phyloP scores from a whole-genome alignment of 2,329 filamentous ascomycete species.

The Metarhizium humberi region DNA sequence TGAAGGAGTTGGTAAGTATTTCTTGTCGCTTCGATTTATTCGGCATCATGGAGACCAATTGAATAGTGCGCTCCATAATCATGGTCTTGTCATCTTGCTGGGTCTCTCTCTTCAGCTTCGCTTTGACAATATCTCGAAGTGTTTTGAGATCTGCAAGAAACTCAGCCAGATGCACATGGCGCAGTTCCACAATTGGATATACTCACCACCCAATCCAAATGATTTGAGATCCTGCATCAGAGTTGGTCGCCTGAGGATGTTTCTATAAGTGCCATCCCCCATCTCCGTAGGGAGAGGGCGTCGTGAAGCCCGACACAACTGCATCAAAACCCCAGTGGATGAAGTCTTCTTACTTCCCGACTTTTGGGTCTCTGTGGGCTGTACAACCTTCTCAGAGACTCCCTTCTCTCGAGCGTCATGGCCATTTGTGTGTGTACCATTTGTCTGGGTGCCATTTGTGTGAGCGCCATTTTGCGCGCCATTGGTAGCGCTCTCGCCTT shows the following conservation, averaged over 20 bases:
- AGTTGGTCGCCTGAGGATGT: slow-evolving; percentile 36
- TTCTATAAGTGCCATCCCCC: slow-evolving; percentile 52
- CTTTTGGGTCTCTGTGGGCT: neutral
- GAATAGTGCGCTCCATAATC: slow-evolving; percentile 65
- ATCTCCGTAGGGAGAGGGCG: slow-evolving; percentile 54
- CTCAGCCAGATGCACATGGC: slow-evolving; percentile 4
- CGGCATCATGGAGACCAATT: slow-evolving; percentile 58
- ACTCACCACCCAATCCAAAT: slow-evolving; percentile 37
- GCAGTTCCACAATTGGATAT: neutral
- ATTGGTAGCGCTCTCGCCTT: neutral
- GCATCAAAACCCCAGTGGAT: slow-evolving; percentile 16
- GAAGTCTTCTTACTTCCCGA: slow-evolving; percentile 5
- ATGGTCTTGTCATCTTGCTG: slow-evolving; percentile 67
- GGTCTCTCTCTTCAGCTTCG: slow-evolving; percentile 52
- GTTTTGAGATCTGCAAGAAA: slow-evolving; percentile 48
- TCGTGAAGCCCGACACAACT: slow-evolving; percentile 36
- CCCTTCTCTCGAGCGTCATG: slow-evolving; percentile 7
- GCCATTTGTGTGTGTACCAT: slow-evolving; percentile 7
- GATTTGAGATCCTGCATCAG: slow-evolving; percentile 48
- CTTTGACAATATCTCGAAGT: slow-evolving; percentile 48
- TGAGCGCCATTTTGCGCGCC: slow-evolving; percentile 13
- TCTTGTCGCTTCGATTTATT: slow-evolving; percentile 50
- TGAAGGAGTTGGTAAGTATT: slow-evolving; percentile 56
- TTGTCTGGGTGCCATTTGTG: slow-evolving; percentile 10
- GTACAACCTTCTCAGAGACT: neutral